Evolutionary conservation across 169 alveolate species (phyloP).

Genomic region (Plasmodium gallinaceum): DNA sequence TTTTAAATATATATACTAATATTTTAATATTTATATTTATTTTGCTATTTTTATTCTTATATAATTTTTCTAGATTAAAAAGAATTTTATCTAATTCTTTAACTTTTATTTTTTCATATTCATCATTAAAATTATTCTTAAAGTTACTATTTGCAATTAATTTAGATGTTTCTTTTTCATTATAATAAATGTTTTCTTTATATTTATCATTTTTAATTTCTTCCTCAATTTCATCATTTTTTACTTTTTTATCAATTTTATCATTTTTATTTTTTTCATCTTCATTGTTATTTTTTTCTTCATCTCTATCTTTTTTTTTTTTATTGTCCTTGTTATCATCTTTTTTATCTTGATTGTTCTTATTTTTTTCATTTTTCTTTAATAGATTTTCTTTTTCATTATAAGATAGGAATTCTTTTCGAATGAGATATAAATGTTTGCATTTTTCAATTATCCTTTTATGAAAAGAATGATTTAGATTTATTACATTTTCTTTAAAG

Average conservation of each 20-base stretch:
- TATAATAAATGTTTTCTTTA: not conserved
- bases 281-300: not conserved
- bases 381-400: no score
- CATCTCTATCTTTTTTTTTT: not conserved
- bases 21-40: constrained; percentile 55
- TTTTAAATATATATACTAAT: constrained; percentile 74
- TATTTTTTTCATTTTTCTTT: no score
- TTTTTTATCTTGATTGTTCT: no score
- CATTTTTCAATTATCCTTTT: no score
- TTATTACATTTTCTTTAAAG: no score
- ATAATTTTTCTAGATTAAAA: constrained; percentile 28
- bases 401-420: no score
- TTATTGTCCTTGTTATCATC: not conserved
- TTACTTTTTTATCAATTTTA: not conserved
- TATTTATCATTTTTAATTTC: not conserved
- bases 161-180: not conserved
- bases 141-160: not conserved
- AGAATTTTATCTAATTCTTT: constrained; percentile 60
- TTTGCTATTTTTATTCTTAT: constrained; percentile 49
- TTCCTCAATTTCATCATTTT: not conserved
- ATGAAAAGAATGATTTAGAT: no score
- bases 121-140: not conserved
- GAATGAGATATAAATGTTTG: no score
- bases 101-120: constrained; percentile 15
- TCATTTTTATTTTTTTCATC: not conserved